Evolutionary conservation across 129 eudicot genomes (phyloP).

Genomic region (Ambrosia trifida): DNA sequence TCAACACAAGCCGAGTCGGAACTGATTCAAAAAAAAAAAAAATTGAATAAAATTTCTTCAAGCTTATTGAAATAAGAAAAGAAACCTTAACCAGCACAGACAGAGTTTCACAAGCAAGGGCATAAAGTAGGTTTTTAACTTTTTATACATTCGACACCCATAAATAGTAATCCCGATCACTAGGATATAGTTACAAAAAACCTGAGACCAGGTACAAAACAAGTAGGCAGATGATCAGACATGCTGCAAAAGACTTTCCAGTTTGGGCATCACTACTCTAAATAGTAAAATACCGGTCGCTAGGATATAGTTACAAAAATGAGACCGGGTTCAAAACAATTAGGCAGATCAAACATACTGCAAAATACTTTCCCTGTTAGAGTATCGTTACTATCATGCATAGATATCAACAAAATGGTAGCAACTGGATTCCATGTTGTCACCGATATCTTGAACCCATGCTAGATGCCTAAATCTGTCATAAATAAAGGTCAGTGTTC

Average conservation of each 20-base stretch:
- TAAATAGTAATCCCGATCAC: not conserved
- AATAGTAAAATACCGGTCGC: too few species aligned
- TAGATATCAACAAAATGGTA: not conserved
- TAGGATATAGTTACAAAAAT: too few species aligned
- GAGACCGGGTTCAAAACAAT: not conserved
- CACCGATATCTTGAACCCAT: constrained; percentile 87
- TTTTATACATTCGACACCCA: not conserved
- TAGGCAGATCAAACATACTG: not conserved
- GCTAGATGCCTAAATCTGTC: constrained; percentile 58
- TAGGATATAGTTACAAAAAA: not conserved
- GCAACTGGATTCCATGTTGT: constrained; percentile 14
- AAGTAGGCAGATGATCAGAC: not conserved
- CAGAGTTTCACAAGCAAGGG: too few species aligned
- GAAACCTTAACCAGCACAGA: too few species aligned
- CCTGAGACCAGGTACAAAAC: not conserved
- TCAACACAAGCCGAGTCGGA: too few species aligned
- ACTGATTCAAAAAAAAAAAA: too few species aligned
- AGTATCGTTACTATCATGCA: too few species aligned
- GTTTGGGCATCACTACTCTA: not conserved
- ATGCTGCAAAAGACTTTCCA: not conserved
- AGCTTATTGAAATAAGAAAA: too few species aligned
- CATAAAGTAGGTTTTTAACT: not conserved
- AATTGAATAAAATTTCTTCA: too few species aligned
- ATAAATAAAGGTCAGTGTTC: not conserved
- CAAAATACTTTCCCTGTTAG: too few species aligned